Evolutionary conservation across 129 eudicot species (phyloP), one percentile per base, ranked within the genome.

Genomic region (Mikania micrantha): DNA sequence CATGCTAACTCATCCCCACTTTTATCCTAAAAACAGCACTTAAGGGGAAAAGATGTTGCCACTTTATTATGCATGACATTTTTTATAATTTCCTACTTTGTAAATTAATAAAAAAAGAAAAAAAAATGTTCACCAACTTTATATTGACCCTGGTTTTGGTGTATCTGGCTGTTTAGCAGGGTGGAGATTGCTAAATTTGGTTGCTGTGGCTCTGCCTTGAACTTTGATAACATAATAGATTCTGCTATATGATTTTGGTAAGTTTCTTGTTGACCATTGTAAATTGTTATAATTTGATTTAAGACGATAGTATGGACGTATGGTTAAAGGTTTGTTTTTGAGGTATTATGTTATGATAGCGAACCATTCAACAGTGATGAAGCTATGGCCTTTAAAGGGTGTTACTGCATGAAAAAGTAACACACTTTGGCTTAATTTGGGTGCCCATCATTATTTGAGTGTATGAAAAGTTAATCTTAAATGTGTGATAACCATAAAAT

Each of bases 121-220:
- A 7, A 5, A 50, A 40, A 49, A 48, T 9, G 29, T 25, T 19
- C 35, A 9, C 42, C 5, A 40, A 21, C 54, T 64, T 50, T 29
- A 27, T 60, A 38, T 45, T 79, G 76, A 56, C 77, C 80, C 49
- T 57, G 56, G 61, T 66, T 66, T 74, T 74, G 72, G 66, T 54
- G 32, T 54, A 65, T 72, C 16, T 41, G 68, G 54, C 19, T 67
- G 69, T 81, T 77, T 73, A 77, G 73, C 75, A 77, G 82, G 85
- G 42, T 35, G 54, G 41, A 61, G 48, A 67, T 52, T 11, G 64
- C 57, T 25, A 27, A 38, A 69, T n/a, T 77, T 47, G 28, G 44
- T 13, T 6, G 48, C 25, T 34, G 11, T 16, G 52, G 53, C 40
- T 41, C 49, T 41, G 58, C 48, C 12, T 31, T 36, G 28, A 59